phyloP scores from a whole-genome alignment of 768 basidiomycete species.

The Stropharia rugosoannulata region DNA sequence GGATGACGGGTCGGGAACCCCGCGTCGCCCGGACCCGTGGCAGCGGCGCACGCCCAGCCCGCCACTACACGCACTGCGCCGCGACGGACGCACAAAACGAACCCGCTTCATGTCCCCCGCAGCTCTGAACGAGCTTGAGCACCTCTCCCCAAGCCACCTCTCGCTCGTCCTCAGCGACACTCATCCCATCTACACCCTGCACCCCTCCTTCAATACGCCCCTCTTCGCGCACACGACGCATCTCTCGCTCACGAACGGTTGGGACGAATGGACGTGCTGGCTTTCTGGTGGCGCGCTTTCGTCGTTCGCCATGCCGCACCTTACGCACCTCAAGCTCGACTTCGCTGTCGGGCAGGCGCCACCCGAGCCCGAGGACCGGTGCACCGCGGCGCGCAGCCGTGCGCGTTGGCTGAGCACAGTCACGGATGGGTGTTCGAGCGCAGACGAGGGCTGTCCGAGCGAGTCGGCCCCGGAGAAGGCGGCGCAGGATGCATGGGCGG shows the following conservation, averaged over 20 bases:
- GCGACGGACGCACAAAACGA: background rate
- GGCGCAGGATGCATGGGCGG: constrained; percentile 4
- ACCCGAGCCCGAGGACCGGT: constrained; percentile 13
- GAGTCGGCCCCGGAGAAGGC: background rate
- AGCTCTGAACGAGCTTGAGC: constrained; percentile 18
- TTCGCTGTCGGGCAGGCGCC: constrained; percentile 28
- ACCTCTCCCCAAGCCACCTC: constrained; percentile 29
- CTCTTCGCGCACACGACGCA: constrained; percentile 37
- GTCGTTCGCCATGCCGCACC: constrained; percentile 24
- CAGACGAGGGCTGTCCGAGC: constrained; percentile 4
- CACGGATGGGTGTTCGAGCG: constrained; percentile 10
- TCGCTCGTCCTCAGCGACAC: constrained; percentile 28
- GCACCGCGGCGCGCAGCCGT: constrained; percentile 4
- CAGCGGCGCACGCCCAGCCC: constrained; percentile 4
- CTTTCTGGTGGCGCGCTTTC: constrained; percentile 13
- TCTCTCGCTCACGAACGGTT: constrained; percentile 37
- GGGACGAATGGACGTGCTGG: constrained; percentile 44
- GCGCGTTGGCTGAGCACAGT: constrained; percentile 14
- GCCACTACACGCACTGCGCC: constrained; percentile 1
- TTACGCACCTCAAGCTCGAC: constrained; percentile 39
- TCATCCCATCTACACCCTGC: constrained; percentile 13
- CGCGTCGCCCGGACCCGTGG: constrained; percentile 6
- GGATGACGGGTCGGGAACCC: background rate
- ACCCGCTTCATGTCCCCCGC: constrained; percentile 2
- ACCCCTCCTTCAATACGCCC: constrained; percentile 22